Percentiles rank a stretch among this genome's conserved stretches.
These are phyloP conservation scores for barley (Hordeum vulgare) DNA, from an alignment of 176 grass and related monocot genomes.

Conservation along the genomic window MorexV3_pseudomolecules_assembly NC_058521.1:17693616-17694115, in stretches of 20 bases:
- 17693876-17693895: too few relatives aligned
- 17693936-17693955: too few relatives aligned
- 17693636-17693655: not conserved
- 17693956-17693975: too few relatives aligned
- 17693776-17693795: not conserved
- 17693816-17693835: too few relatives aligned
- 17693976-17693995: not conserved
- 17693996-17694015: not conserved
- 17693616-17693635: conserved; percentile 56
- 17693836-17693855: not conserved
- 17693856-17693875: not conserved
- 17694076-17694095: not conserved
- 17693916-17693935: not conserved
- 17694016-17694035: not conserved
- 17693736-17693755: not conserved
- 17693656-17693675: not conserved
- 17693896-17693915: too few relatives aligned
- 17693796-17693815: not conserved
- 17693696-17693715: not conserved
- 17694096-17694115: not conserved
- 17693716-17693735: not conserved
- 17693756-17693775: not conserved
- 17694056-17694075: not conserved
- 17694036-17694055: not conserved
- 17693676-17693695: not conserved